A percentile compares a stretch with the other conserved stretches of the same genome.
Conservation (phyloP, 768 basidiomycete genomes). For the Trametes cingulata region DNA sequence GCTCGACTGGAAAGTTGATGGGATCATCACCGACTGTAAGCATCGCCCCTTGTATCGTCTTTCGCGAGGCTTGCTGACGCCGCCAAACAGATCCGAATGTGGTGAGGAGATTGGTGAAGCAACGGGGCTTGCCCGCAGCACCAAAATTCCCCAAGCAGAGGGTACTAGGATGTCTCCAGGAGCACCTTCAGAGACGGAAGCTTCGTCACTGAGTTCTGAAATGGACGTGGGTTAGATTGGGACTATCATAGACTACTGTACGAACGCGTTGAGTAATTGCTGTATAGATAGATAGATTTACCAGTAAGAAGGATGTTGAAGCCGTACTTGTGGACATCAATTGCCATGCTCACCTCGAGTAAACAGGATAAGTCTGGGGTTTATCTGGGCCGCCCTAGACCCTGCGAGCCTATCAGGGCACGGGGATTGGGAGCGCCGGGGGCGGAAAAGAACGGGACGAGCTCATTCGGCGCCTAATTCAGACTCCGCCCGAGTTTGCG, state of each 20-base stretch:
- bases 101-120: slow-evolving; percentile 57
- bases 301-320: too few species aligned
- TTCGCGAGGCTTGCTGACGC: not conserved
- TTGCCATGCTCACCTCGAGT: too few species aligned
- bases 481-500: slow-evolving; percentile 26
- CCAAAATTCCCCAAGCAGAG: slow-evolving; percentile 58
- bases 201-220: too few species aligned
- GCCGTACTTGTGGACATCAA: too few species aligned
- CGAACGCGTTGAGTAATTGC: too few species aligned
- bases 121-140: slow-evolving; percentile 52
- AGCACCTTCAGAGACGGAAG: slow-evolving; percentile 43
- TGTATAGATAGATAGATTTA: too few species aligned
- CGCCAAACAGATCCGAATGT: slow-evolving; percentile 48
- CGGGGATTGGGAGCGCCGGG: slow-evolving; percentile 10
- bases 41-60: not conserved
- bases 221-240: too few species aligned
- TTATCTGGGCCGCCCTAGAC: not conserved
- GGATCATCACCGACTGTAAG: slow-evolving; percentile 74
- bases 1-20: slow-evolving; percentile 63
- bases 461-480: slow-evolving; percentile 17
- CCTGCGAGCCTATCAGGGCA: slow-evolving; percentile 3
- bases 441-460: slow-evolving; percentile 24
- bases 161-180: slow-evolving; percentile 61
- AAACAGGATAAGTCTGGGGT: too few species aligned
- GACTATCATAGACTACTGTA: too few species aligned